Conservation (phyloP, 1,284 basidiomycete species). For the Sphaerobolus stellatus region DNA sequence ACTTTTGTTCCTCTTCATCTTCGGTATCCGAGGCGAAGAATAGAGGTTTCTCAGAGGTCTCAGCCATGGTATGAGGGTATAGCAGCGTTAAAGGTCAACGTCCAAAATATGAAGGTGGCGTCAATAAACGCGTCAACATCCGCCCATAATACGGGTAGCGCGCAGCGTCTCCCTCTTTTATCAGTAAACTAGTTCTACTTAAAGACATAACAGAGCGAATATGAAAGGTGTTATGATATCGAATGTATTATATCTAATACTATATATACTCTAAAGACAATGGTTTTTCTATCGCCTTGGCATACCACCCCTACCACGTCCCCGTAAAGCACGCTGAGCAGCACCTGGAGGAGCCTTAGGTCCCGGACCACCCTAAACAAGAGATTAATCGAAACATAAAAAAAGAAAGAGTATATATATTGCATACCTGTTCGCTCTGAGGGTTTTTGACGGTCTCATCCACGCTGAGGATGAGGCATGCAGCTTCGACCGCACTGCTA, state of each 20-base stretch:
- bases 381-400: constrained; percentile 14
- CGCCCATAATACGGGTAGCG: constrained; percentile 10
- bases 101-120: neutral
- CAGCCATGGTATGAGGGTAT: no score
- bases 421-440: constrained; percentile 83
- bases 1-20: constrained; percentile 4
- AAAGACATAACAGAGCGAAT: no score
- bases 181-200: no score
- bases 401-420: constrained; percentile 8
- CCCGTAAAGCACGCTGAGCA: constrained; percentile 79
- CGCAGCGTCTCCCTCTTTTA: no score
- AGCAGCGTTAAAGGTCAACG: neutral
- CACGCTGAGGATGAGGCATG: constrained; percentile 91
- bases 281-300: constrained; percentile 54
- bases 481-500: constrained; percentile 92
- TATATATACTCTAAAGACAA: no score
- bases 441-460: constrained; percentile 95
- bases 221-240: no score
- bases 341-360: constrained; percentile 83
- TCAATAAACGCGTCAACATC: constrained; percentile 11
- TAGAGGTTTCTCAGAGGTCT: neutral
- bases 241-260: no score
- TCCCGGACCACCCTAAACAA: constrained; percentile 62
- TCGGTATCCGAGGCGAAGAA: constrained; percentile 11
- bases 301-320: constrained; percentile 78